Evolutionary conservation across 352 stramenopile species (phyloP).

Genomic region (Globisporangium okanoganense): DNA sequence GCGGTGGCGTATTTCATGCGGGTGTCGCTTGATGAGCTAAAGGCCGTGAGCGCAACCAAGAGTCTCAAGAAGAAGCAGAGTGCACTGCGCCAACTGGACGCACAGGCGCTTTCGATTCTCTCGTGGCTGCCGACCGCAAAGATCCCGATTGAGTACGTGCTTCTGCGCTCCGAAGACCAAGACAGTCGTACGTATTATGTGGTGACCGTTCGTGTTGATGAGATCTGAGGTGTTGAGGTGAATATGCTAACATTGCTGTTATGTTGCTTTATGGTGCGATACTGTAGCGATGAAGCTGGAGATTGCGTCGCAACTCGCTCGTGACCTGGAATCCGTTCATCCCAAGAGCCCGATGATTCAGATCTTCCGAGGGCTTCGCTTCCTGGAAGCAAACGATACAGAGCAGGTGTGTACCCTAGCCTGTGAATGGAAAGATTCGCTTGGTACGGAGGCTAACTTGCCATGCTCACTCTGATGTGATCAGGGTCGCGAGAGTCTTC

Average conservation of each 20-base stretch:
- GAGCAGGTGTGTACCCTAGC: conserved; percentile 20
- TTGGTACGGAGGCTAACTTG: not conserved
- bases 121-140: conserved; percentile 57
- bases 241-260: not conserved
- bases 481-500: conserved; percentile 41
- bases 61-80: conserved; percentile 33
- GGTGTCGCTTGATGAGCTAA: conserved; percentile 54
- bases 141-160: conserved; percentile 55
- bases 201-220: not conserved
- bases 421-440: not conserved
- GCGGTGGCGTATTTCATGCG: conserved; percentile 69
- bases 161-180: conserved; percentile 70
- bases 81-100: conserved; percentile 45
- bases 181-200: conserved; percentile 50
- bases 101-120: conserved; percentile 40
- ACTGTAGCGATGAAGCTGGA: conserved; percentile 30
- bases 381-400: conserved; percentile 23
- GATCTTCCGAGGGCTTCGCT: conserved; percentile 35
- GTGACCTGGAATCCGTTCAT: conserved; percentile 20
- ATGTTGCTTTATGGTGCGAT: not conserved
- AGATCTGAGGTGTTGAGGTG: not conserved
- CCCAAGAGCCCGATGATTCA: conserved; percentile 49
- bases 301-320: conserved; percentile 27
- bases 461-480: not conserved
- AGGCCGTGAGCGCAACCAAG: conserved; percentile 19